Conservation (phyloP, 2,329 filamentous ascomycete species). For the Anisogramma anomala region DNA sequence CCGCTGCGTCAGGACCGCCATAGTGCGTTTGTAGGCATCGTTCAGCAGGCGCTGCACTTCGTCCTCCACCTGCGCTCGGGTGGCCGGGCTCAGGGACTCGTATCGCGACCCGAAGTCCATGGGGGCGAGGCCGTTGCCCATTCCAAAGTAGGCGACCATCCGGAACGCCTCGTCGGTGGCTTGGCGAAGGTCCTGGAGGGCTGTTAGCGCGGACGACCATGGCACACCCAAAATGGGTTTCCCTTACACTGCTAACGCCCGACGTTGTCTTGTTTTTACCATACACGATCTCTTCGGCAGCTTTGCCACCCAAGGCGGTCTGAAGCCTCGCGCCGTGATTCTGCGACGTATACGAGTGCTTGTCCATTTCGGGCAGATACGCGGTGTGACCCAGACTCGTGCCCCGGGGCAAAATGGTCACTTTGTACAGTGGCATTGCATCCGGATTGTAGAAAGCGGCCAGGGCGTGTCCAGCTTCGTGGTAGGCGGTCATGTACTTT, state of each 20-base stretch:
- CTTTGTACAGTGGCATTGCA: slow-evolving; percentile 79
- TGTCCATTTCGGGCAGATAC: slow-evolving; percentile 81
- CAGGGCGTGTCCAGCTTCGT: slow-evolving; percentile 91
- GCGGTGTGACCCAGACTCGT: slow-evolving; percentile 77
- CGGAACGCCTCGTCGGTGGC: slow-evolving; percentile 75
- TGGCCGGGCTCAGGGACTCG: slow-evolving; percentile 69
- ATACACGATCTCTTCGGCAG: slow-evolving; percentile 76
- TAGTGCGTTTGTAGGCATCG: slow-evolving; percentile 66
- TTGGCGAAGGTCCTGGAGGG: slow-evolving; percentile 61
- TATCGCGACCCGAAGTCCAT: slow-evolving; percentile 80
- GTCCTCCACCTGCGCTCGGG: slow-evolving; percentile 72
- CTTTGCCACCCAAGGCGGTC: slow-evolving; percentile 67
- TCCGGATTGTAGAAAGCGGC: slow-evolving; percentile 70
- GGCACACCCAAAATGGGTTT: neutral
- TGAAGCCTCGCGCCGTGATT: slow-evolving; percentile 63
- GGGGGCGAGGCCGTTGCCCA: slow-evolving; percentile 79
- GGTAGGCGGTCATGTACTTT: slow-evolving; percentile 93
- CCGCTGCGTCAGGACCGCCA: slow-evolving; percentile 58
- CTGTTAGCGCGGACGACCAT: slow-evolving; percentile 19
- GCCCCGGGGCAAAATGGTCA: slow-evolving; percentile 89
- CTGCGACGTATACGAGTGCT: slow-evolving; percentile 75
- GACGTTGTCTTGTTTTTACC: slow-evolving; percentile 85
- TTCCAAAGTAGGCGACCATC: slow-evolving; percentile 83
- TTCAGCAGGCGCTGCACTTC: slow-evolving; percentile 81
- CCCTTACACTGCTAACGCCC: slow-evolving; percentile 65